Base-by-base conservation (phyloP, 164 flowering plant species). In the Berberis vulgaris region DNA sequence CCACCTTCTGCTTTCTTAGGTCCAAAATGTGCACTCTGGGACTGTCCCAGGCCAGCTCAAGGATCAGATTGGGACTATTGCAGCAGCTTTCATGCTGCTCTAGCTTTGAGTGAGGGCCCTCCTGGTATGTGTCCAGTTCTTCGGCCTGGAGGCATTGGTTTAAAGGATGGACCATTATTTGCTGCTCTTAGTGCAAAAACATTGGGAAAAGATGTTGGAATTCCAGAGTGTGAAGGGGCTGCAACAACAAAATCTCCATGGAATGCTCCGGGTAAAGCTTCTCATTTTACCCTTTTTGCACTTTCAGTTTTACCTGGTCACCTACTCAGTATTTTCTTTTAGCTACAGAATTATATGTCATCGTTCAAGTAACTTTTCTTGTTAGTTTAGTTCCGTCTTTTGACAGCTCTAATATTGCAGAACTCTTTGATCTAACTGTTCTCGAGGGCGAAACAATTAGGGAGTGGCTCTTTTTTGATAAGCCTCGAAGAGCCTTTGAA, bases 11-110 rank as follows among this genome's bases (percentile, higher is more conserved):
- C 99, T 38, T 95, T 91, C 76, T 69, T 95, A 60, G 99, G 98
- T 26, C 99, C 99, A 57, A 89, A 88, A 74, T 95, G 99, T 77
- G 91, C 98, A 9, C 88, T 95, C 43, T 95, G 99, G 99, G 99
- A 95, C 69, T 95, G 99, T 69, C 91, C 92, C 9, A 78, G 99
- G 74, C 99, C 99, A 60, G 94, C 91, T 67, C 92, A 82, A 68
- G 90, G 91, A 41, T 68, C 74, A 56, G 92, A 84, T 26, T 89
- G 95, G 88, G 95, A 91, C 71, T 95, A 88, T 53, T 95, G 99
- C 80, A 95, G 97, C 68, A 68, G 77, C 65, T 83, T 80, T 73
- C 99, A 95, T 76, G 88, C 90, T 62, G 76, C 77, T 55, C 73
- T 89, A 52, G 99, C 98, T 65, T 66, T 83, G 67, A 85, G 69